Evolutionary conservation across 768 basidiomycete species (phyloP), one percentile per base, ranked within the genome.

Genomic region (Russula emetica): DNA sequence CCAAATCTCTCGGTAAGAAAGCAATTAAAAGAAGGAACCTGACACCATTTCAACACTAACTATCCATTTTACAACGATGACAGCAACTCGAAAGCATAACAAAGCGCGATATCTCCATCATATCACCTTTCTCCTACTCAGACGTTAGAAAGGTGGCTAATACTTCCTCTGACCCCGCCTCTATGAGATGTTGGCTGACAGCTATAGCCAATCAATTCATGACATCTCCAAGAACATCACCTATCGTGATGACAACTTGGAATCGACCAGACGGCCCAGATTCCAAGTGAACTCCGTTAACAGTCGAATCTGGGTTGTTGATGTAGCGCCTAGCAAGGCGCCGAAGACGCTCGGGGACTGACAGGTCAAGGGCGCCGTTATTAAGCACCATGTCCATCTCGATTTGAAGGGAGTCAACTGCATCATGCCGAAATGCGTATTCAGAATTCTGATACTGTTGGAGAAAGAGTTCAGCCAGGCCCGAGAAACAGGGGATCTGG

Each of bases 321-420:
- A 62, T 13, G 28, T 62, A 56, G 13, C 36, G 47, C 9, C n/a
- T 10, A 6, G 61, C 61, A n/a, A 56, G 18, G 38, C 47, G 55
- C 28, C 54, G 56, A 9, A 55, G 47, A 9, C 36, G 10, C 49
- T 56, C 61, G 0, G 47, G 14, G 0, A 45, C 53, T 4, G 53
- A 28, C 22, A 26, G 8, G 18, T 61, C 53, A 6, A 44, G 20
- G 6, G 8, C 24, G n/a, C 16, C 24, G 32, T 34, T 3, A 11
- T n/a, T 20, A 8, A 24, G 11, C n/a, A 0, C 11, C 11, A 2
- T 9, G 10, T 14, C 28, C 2, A 16, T 2, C 9, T 30, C 8
- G 3, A 4, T 16, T 30, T 44, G 55, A 1, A 7, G 26, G 24
- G 40, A 40, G n/a, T 26, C 38, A 2, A 11, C 28, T 42, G 26